These are phyloP conservation scores for Fusarium cicatricum DNA, from an alignment of 2,329 filamentous ascomycete genomes.

Conservation along the genomic window DNA sequence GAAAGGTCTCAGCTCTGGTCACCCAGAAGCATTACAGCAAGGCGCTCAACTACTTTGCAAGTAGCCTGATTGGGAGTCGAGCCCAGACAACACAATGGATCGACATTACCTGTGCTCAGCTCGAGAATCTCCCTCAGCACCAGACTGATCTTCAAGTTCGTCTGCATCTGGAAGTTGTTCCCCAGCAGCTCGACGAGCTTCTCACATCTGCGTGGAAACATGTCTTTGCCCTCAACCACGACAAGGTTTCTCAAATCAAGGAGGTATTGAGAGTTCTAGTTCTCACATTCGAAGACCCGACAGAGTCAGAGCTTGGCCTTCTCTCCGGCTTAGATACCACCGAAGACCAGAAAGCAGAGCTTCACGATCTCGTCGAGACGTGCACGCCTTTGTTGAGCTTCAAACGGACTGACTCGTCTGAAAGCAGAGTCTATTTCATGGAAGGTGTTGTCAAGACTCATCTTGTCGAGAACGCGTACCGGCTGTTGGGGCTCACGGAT, in stretches of 20 bases:
- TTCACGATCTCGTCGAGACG: slow-evolving; percentile 47
- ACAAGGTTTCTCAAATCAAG: slow-evolving; percentile 49
- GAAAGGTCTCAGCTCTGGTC: slow-evolving; percentile 46
- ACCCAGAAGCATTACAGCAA: slow-evolving; percentile 51
- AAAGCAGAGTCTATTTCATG: slow-evolving; percentile 19
- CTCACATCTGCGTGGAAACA: slow-evolving; percentile 50
- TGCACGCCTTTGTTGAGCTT: slow-evolving; percentile 49
- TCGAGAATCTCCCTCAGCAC: slow-evolving; percentile 49
- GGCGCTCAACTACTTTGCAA: slow-evolving; percentile 52
- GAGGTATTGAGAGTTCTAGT: slow-evolving; percentile 53
- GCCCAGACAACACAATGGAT: slow-evolving; percentile 56
- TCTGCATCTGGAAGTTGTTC: slow-evolving; percentile 49
- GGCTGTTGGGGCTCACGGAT: slow-evolving; percentile 45
- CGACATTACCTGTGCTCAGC: slow-evolving; percentile 53
- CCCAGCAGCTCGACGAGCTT: slow-evolving; percentile 49
- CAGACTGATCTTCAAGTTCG: slow-evolving; percentile 51
- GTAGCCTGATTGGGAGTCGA: slow-evolving; percentile 52
- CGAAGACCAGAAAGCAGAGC: slow-evolving; percentile 45
- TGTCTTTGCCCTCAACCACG: slow-evolving; percentile 46
- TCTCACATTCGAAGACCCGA: slow-evolving; percentile 53
- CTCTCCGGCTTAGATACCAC: slow-evolving; percentile 47
- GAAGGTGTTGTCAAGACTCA: slow-evolving; percentile 49
- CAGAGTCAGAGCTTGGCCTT: slow-evolving; percentile 48
- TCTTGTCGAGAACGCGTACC: slow-evolving; percentile 49
- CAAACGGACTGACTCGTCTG: slow-evolving; percentile 36